phyloP scores from a whole-genome alignment of 768 basidiomycete genomes.

The Xerocomus spinulosus region DNA sequence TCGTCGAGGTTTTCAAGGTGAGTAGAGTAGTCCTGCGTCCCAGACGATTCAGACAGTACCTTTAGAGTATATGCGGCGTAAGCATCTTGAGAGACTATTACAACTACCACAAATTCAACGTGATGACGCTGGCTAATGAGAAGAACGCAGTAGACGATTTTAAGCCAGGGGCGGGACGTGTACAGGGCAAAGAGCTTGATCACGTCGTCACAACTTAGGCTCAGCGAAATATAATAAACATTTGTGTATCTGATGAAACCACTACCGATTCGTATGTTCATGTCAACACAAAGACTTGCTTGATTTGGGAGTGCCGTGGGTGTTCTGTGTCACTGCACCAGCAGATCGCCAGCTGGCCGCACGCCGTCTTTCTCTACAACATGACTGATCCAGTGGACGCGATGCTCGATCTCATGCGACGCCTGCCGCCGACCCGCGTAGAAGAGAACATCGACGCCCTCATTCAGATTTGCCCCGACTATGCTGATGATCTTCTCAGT shows the following conservation, averaged over 20 bases:
- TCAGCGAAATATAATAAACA: neutral
- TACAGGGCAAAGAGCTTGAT: conserved; percentile 18
- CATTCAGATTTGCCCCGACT: conserved; percentile 81
- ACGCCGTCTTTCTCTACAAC: conserved; percentile 4
- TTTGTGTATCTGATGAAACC: neutral
- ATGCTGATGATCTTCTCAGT: conserved; percentile 90
- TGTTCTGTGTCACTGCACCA: neutral
- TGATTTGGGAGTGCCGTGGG: neutral
- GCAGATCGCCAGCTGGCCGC: conserved; percentile 1
- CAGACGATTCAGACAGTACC: neutral
- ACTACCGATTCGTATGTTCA: too few species aligned
- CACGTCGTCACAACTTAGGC: neutral
- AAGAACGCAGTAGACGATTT: conserved; percentile 38
- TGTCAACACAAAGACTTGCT: neutral
- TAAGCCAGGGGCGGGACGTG: conserved; percentile 31
- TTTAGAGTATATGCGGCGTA: conserved; percentile 69
- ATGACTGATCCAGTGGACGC: conserved; percentile 83
- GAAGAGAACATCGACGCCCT: conserved; percentile 84
- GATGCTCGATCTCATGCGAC: conserved; percentile 93
- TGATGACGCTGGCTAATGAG: conserved; percentile 62
- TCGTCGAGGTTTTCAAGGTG: conserved; percentile 84
- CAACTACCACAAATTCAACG: conserved; percentile 69
- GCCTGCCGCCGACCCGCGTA: conserved; percentile 87
- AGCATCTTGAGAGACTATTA: conserved; percentile 74
- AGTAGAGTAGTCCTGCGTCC: conserved; percentile 8